Evolutionary conservation across 2,329 filamentous ascomycete genomes (phyloP), one percentile per base, ranked within the genome.

Genomic region (Stachybotrys chlorohalonatus): DNA sequence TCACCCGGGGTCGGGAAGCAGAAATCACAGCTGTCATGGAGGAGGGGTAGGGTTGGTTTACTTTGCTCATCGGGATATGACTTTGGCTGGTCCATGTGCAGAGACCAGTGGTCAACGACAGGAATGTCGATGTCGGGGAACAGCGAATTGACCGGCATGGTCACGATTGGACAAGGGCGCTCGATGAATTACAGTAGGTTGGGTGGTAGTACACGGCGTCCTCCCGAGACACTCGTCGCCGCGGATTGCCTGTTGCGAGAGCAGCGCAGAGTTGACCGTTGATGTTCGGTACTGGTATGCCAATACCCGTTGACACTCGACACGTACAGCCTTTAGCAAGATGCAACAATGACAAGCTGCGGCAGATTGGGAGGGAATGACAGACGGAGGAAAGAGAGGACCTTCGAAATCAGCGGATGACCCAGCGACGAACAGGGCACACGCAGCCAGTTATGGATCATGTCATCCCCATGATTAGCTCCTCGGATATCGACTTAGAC

Each of bases 21-120:
- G 53, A 24, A 32, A 47, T 55, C 50, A 47, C 9, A 46, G n/a
- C 24, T 24, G 9, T 31, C 48, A 11, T 24, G 31, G 30, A 17
- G 31, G 11, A 31, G 15, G n/a, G 5, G 30, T 39, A 9, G 52
- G 47, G 51, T 54, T 57, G 31, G 61, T 71, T 54, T 71, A 90
- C 89, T 79, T 75, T 93, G 90, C 63, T 89, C 78, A 60, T 91
- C 86, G 1, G 86, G 76, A 63, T 82, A 95, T 73, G 82, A 60
- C 86, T 76, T 60, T 82, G 84, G 55, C 80, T 53, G 75, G 62
- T 91, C 85, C 64, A 95, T 91, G 49, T 95, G 73, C 55, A 91
- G 84, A 0, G 78, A 79, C 89, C 89, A 96, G 51, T 95, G 67
- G 68, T 95, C 90, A 54, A 85, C 72, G 61, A 86, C 73, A 0